A percentile compares a stretch with the other conserved stretches of the same genome.
phyloP scores from a whole-genome alignment of 2,329 filamentous ascomycete genomes.

The Microascus cirrosus region DNA sequence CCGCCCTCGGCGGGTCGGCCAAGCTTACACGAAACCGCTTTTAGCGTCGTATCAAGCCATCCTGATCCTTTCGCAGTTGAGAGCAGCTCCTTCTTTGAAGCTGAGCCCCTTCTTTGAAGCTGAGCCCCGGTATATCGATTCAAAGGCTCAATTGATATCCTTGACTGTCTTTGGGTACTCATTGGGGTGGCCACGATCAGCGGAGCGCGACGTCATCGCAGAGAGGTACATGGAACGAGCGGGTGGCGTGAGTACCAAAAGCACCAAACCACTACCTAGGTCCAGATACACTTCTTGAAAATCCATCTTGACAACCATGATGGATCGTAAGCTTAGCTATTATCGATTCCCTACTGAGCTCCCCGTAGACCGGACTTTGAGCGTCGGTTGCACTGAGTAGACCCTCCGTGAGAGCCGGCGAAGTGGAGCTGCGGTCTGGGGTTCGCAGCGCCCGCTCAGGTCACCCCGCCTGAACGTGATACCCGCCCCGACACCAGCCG shows the following conservation, averaged over 20 bases:
- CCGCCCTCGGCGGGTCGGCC: too few species aligned
- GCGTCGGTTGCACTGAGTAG: too few species aligned
- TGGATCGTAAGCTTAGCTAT: not conserved
- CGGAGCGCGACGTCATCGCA: not conserved
- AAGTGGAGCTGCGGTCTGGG: not conserved
- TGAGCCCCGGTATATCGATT: not conserved
- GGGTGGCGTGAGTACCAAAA: not conserved
- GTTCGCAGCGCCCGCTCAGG: not conserved
- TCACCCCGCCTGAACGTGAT: not conserved
- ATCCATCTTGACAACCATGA: not conserved
- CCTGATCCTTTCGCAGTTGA: too few species aligned
- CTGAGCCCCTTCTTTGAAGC: not conserved
- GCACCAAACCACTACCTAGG: too few species aligned
- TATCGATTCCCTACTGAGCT: not conserved
- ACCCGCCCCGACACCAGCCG: not conserved
- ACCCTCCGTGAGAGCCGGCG: too few species aligned
- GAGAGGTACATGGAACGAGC: not conserved
- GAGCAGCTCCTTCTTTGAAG: too few species aligned
- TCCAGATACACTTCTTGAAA: too few species aligned
- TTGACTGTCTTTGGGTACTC: not conserved
- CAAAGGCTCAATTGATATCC: not conserved
- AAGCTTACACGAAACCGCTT: too few species aligned
- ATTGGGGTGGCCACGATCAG: not conserved
- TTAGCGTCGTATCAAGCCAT: too few species aligned
- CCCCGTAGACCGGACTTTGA: not conserved